These are phyloP conservation scores for Dillenia turbinata DNA, from an alignment of 164 flowering plant species.

Conservation along the genomic window DNA sequence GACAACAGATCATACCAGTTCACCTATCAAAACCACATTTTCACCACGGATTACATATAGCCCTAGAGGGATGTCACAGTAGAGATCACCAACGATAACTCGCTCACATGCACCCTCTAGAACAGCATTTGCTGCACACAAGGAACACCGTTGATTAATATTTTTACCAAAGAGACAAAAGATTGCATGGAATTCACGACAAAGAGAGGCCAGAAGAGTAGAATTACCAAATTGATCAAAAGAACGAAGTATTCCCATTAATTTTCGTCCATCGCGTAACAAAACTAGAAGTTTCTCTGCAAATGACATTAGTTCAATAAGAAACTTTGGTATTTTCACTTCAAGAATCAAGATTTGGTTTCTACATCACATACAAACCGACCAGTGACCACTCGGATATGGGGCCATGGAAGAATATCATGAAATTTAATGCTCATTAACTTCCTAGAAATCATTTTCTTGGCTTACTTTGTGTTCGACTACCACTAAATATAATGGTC, in stretches of 20 bases:
- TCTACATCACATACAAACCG: background rate
- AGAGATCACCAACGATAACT: constrained; percentile 86
- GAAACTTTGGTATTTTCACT: background rate
- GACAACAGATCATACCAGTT: constrained; percentile 49
- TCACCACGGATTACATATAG: constrained; percentile 94
- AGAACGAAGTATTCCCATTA: constrained; percentile 76
- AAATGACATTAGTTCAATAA: constrained; percentile 7
- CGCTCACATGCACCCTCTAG: constrained; percentile 92
- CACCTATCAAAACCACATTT: constrained; percentile 93
- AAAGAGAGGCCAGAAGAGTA: background rate
- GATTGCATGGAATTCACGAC: background rate
- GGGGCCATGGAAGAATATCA: background rate
- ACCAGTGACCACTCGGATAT: background rate
- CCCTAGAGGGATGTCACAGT: constrained; percentile 87
- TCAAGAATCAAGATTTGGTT: background rate
- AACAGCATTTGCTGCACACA: constrained; percentile 79
- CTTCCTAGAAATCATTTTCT: no score
- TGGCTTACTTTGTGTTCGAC: no score
- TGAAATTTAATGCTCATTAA: no score
- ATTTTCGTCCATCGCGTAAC: constrained; percentile 81
- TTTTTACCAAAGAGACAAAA: background rate
- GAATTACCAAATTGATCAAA: constrained; percentile 87
- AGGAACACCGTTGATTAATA: background rate
- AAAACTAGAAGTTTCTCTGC: constrained; percentile 82
- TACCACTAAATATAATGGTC: no score